Percentiles rank a stretch among this genome's conserved stretches.
phyloP scores from a whole-genome alignment of 345 rosid genomes.

The Combretum micranthum region DNA sequence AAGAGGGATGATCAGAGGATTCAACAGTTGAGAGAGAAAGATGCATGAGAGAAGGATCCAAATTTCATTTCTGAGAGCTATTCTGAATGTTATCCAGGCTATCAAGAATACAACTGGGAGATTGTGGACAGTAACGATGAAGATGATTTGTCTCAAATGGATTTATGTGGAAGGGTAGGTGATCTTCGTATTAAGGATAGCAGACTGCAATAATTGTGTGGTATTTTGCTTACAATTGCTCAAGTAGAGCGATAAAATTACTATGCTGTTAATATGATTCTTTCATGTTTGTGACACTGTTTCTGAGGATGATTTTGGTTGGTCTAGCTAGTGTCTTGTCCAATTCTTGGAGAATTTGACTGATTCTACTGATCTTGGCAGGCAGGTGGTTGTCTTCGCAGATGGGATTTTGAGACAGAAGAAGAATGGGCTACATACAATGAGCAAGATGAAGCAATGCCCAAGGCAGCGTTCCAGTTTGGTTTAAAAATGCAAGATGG shows the following conservation, averaged over 20 bases:
- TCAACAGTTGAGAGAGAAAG: conserved; percentile 84
- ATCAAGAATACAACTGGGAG: conserved; percentile 95
- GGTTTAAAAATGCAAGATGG: conserved; percentile 99
- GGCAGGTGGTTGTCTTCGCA: conserved; percentile 94
- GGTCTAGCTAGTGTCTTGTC: no score
- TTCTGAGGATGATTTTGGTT: no score
- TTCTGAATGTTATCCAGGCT: conserved; percentile 98
- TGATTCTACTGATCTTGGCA: conserved; percentile 17
- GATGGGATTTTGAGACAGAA: conserved; percentile 99
- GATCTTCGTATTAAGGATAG: background rate
- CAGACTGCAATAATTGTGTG: no score
- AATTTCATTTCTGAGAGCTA: conserved; percentile 90
- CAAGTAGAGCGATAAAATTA: no score
- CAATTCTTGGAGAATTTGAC: background rate
- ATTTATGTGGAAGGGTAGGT: conserved; percentile 95
- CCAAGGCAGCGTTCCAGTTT: conserved; percentile 96
- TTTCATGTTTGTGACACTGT: no score
- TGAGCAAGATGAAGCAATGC: conserved; percentile 99
- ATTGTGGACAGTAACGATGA: conserved; percentile 89
- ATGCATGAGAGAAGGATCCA: conserved; percentile 91
- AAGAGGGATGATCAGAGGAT: conserved; percentile 97
- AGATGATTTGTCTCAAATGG: conserved; percentile 93
- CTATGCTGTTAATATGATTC: no score
- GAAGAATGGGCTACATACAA: conserved; percentile 97
- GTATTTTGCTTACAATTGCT: no score